Conservation (phyloP, 345 rosid species). For the Passiflora organensis region DNA sequence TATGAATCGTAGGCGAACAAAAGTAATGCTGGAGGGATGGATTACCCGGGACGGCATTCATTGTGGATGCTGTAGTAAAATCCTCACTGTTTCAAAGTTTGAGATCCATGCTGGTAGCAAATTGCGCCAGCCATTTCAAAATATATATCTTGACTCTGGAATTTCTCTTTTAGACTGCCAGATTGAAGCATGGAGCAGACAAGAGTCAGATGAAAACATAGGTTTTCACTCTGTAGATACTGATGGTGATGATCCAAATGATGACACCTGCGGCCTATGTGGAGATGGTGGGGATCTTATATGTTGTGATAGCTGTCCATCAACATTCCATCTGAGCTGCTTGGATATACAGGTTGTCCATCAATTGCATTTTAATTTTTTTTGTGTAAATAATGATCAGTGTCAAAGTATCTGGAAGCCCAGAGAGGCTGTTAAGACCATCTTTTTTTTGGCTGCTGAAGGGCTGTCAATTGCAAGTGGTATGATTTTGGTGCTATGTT, state of each 20-base stretch:
- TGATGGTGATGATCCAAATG: slow-evolving; percentile 33
- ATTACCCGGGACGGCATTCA: slow-evolving; percentile 31
- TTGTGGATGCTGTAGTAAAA: slow-evolving; percentile 36
- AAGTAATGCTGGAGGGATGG: slow-evolving; percentile 35
- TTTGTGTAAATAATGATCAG: too few relatives aligned
- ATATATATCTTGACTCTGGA: slow-evolving; percentile 31
- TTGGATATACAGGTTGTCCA: slow-evolving; percentile 26
- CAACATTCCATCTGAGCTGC: slow-evolving; percentile 33
- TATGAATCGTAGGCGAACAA: slow-evolving; percentile 30
- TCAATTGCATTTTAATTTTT: too few relatives aligned
- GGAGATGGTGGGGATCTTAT: slow-evolving; percentile 37
- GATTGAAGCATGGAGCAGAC: slow-evolving; percentile 30
- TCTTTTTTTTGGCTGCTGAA: too few relatives aligned
- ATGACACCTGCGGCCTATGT: slow-evolving; percentile 30
- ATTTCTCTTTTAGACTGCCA: slow-evolving; percentile 31
- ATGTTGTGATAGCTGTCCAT: slow-evolving; percentile 33
- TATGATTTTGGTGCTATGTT: too few relatives aligned
- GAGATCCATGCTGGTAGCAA: slow-evolving; percentile 39
- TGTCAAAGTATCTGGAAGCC: too few relatives aligned
- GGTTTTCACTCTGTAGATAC: slow-evolving; percentile 21
- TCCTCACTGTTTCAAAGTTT: slow-evolving; percentile 30
- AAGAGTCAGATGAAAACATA: slow-evolving; percentile 16
- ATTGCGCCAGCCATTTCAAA: slow-evolving; percentile 31
- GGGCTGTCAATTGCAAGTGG: too few relatives aligned
- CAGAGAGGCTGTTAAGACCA: too few relatives aligned